Percentiles rank a stretch among this genome's conserved stretches.
Evolutionary conservation across 208 protist genomes (phyloP).

Genomic region (Trypanosoma brucei): DNA sequence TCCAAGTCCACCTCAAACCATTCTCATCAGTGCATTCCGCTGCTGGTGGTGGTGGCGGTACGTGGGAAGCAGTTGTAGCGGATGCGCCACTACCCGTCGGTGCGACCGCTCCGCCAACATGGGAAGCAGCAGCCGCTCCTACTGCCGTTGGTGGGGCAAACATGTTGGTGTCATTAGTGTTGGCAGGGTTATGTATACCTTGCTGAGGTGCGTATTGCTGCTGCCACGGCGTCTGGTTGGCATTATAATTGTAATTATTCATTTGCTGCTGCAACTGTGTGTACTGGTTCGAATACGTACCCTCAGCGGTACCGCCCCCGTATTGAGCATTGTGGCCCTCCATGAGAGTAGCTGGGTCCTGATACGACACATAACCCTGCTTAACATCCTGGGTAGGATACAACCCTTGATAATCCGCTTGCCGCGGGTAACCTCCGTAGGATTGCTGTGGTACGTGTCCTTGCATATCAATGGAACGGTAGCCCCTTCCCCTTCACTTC

Average conservation of each 20-base stretch:
- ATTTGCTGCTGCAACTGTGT: constrained; percentile 21
- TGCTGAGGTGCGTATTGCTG: neutral
- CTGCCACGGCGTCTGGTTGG: constrained; percentile 9
- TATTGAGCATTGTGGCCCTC: neutral
- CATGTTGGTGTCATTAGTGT: neutral
- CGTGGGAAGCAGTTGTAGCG: neutral
- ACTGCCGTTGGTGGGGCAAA: neutral
- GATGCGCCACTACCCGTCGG: neutral
- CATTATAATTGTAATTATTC: constrained; percentile 9
- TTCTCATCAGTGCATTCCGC: constrained; percentile 49
- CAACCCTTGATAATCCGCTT: neutral
- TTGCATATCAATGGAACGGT: neutral
- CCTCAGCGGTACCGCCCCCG: neutral
- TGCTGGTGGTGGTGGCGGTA: constrained; percentile 25
- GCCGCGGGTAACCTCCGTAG: neutral
- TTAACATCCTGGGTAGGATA: neutral
- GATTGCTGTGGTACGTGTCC: neutral
- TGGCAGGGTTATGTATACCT: neutral
- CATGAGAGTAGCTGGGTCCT: neutral
- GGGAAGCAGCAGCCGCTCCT: neutral
- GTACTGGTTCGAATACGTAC: constrained; percentile 9
- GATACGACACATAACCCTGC: constrained; percentile 16
- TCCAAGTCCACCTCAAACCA: constrained; percentile 87
- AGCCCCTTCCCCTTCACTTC: neutral
- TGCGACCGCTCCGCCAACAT: neutral